Percentiles rank a stretch among this genome's conserved stretches.
phyloP scores from a whole-genome alignment of 495 filamentous ascomycete genomes.

The Tirmania nivea region DNA sequence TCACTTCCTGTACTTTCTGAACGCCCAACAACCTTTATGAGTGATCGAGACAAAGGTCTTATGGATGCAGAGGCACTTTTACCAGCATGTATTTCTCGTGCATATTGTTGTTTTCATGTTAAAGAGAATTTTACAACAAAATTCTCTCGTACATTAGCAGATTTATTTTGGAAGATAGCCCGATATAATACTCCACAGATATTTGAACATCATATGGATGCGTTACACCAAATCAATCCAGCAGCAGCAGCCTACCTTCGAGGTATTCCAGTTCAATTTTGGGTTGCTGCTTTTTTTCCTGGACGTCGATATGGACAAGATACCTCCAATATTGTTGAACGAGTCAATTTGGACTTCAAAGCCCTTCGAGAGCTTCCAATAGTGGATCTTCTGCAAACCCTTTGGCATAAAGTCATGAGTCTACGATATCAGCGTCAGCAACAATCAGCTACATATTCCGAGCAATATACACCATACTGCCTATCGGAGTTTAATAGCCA shows the following conservation, averaged over 20 bases:
- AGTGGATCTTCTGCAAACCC: background rate
- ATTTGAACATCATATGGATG: background rate
- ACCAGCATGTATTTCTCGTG: background rate
- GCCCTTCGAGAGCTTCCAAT: background rate
- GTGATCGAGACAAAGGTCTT: slow-evolving; percentile 3
- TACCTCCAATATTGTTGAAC: background rate
- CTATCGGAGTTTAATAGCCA: background rate
- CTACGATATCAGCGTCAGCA: background rate
- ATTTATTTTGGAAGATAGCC: background rate
- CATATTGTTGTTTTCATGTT: background rate
- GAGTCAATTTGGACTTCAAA: background rate
- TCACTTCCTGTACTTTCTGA: background rate
- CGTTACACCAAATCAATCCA: background rate
- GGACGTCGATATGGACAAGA: background rate
- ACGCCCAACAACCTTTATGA: slow-evolving; percentile 1
- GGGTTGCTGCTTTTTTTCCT: slow-evolving; percentile 1
- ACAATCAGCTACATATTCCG: background rate
- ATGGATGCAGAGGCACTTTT: background rate
- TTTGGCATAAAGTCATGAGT: background rate
- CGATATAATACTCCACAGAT: background rate
- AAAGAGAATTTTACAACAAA: background rate
- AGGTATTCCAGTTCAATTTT: background rate
- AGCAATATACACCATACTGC: background rate
- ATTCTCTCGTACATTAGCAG: background rate
- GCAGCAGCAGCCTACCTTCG: background rate